Conservation (phyloP, 495 filamentous ascomycete species). For the Hypoxylon crocopeplum region DNA sequence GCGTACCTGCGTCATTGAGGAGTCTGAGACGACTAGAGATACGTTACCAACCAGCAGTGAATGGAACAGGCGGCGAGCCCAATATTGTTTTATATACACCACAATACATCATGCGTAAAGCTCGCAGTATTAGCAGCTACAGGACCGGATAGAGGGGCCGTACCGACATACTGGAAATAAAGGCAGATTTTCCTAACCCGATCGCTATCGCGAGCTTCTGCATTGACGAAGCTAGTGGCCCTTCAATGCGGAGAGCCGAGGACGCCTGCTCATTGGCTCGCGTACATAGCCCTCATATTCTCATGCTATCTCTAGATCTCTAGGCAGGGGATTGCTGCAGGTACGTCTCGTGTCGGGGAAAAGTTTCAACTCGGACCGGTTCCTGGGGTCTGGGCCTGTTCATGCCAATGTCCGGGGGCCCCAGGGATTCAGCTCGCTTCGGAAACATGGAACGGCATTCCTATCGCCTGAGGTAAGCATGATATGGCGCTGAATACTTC, state of each 20-base stretch:
- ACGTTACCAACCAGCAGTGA: too few relatives aligned
- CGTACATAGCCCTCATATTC: conserved; percentile 12
- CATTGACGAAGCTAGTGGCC: conserved; percentile 22
- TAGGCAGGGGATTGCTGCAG: conserved; percentile 34
- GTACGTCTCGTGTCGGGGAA: conserved; percentile 36
- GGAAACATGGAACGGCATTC: conserved; percentile 35
- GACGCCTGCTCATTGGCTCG: conserved; percentile 28
- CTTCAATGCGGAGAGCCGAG: conserved; percentile 31
- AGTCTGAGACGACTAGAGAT: too few relatives aligned
- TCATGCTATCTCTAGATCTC: too few relatives aligned
- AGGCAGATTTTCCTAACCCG: conserved; percentile 10
- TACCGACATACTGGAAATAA: conserved; percentile 19
- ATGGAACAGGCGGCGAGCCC: too few relatives aligned
- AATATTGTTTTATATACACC: too few relatives aligned
- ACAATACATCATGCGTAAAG: too few relatives aligned
- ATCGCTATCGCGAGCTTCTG: conserved; percentile 6
- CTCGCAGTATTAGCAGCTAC: conserved; percentile 1
- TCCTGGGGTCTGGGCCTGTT: conserved; percentile 29
- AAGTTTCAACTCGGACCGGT: conserved; percentile 38
- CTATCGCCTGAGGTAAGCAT: conserved; percentile 18
- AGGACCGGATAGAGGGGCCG: conserved; percentile 12
- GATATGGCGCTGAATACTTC: conserved; percentile 5
- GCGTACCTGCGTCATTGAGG: too few relatives aligned
- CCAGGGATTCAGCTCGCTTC: conserved; percentile 25
- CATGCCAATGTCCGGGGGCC: conserved; percentile 29